Percentiles rank a stretch among this genome's conserved stretches.
phyloP scores from a whole-genome alignment of 2,329 filamentous ascomycete species.

The Fusarium fujikuroi region DNA sequence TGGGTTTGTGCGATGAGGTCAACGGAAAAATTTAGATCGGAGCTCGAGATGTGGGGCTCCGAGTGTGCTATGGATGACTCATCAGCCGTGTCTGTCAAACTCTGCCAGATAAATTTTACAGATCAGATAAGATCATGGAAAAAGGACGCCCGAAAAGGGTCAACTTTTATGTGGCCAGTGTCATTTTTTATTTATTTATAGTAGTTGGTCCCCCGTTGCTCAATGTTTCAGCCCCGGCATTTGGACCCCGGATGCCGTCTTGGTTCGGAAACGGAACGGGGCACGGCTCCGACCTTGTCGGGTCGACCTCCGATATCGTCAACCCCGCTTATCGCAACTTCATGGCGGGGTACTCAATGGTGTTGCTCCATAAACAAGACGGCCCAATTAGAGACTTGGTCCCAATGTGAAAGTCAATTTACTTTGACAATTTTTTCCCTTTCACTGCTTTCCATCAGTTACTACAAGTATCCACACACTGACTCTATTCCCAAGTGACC shows the following conservation, averaged over 20 bases:
- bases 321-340: neutral
- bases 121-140: neutral
- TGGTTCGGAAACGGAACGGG: neutral
- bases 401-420: accelerated
- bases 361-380: neutral
- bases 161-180: accelerated
- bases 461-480: too few species aligned
- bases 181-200: accelerated
- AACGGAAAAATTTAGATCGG: slow-evolving; percentile 25
- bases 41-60: slow-evolving; percentile 6
- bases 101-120: accelerated
- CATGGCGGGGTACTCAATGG: neutral
- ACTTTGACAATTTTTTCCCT: neutral
- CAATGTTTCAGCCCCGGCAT: neutral
- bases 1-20: slow-evolving; percentile 25
- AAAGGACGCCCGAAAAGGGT: accelerated
- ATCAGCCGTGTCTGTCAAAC: neutral
- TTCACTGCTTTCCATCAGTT: too few species aligned
- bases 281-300: neutral
- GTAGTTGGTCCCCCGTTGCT: accelerated
- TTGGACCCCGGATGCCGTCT: neutral
- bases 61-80: neutral
- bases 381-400: neutral
- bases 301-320: slow-evolving; percentile 18
- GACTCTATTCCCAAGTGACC: too few species aligned